A percentile compares a stretch with the other conserved stretches of the same genome.
phyloP scores from a whole-genome alignment of 352 stramenopile species.

The Globisporangium nagaii region DNA sequence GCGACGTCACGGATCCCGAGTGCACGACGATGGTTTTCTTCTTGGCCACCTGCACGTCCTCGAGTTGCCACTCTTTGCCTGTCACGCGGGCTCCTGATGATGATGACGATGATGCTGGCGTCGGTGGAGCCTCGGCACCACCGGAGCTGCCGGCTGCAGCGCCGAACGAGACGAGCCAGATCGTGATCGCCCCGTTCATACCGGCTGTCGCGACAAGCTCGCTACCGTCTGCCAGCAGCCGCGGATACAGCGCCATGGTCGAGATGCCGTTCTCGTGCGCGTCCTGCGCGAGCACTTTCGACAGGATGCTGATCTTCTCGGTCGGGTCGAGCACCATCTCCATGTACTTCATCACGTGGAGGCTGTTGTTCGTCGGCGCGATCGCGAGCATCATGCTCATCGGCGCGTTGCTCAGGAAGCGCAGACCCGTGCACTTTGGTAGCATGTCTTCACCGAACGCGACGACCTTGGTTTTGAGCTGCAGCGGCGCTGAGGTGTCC shows the following conservation, averaged over 20 bases:
- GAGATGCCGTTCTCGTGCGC: conserved; percentile 54
- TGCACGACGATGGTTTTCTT: conserved; percentile 64
- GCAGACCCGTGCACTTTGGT: conserved; percentile 26
- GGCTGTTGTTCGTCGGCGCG: conserved; percentile 25
- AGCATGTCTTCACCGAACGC: conserved; percentile 41
- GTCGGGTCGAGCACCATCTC: conserved; percentile 44
- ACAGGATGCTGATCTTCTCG: conserved; percentile 37
- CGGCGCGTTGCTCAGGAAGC: conserved; percentile 37
- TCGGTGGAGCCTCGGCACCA: background rate
- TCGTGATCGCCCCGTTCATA: conserved; percentile 50
- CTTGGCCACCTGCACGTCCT: conserved; percentile 61
- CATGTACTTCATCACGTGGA: conserved; percentile 51
- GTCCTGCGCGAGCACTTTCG: conserved; percentile 46
- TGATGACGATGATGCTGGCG: background rate
- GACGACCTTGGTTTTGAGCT: conserved; percentile 36
- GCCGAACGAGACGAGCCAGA: conserved; percentile 60
- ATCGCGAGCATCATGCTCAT: conserved; percentile 47
- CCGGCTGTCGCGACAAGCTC: conserved; percentile 63
- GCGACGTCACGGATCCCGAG: conserved; percentile 43
- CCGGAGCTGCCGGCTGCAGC: conserved; percentile 8
- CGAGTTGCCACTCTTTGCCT: conserved; percentile 29
- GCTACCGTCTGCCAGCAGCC: conserved; percentile 32
- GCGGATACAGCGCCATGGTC: conserved; percentile 36
- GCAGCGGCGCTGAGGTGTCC: conserved; percentile 12
- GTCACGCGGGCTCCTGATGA: background rate